Base-by-base conservation (phyloP, 2,329 filamentous ascomycete species). In the Colletotrichum musae region DNA sequence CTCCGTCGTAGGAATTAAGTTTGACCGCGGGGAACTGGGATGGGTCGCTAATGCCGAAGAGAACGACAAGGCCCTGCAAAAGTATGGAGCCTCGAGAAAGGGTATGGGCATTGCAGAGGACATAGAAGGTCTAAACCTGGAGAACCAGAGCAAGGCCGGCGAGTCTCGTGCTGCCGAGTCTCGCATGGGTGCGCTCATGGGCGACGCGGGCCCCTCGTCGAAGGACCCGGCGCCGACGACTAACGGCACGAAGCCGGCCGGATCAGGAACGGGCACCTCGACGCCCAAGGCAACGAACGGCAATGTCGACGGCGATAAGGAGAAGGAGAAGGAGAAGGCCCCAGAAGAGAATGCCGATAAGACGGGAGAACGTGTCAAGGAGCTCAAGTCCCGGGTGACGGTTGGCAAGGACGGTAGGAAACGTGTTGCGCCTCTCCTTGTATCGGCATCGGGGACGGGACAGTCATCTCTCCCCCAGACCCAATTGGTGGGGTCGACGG, bases 101-200 rank as follows among this genome's bases (percentile, higher is more conserved):
- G 94, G 92, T 12, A 93, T 95, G 78, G 96, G 95, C 1, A 94
- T 98, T 58, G 89, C 96, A 6, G 96, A 99, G 80, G 95, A 97
- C 70, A 93, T 97, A 0, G 94, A 98, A 75, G 94, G 94, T 0
- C 82, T 98, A 51, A 86, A 93, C 45, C 83, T 99, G 0, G 96
- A 99, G 81, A 94, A 97, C 74, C 92, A 92, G 78, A 97, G 94
- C 81, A 98, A 97, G 77, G 94, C 92, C 51, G 95, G 93, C 24
- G 96, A 99, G 78, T 88, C 95, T 39, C 93, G 92, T 72, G 95
- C 93, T 5, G 95, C 95, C 0, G 94, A 99, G 81, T 96, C 94
- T 2, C 90, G 95, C 73, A 99, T 99, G 96, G 96, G 96, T 13
- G 95, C 95, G n/a, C 82, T 99, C 45, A 99, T 99, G 96, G 95